A percentile compares a stretch with the other conserved stretches of the same genome.
phyloP scores from a whole-genome alignment of 108 stramenopile genomes.

The Cyclotella choctawhatcheeana region DNA sequence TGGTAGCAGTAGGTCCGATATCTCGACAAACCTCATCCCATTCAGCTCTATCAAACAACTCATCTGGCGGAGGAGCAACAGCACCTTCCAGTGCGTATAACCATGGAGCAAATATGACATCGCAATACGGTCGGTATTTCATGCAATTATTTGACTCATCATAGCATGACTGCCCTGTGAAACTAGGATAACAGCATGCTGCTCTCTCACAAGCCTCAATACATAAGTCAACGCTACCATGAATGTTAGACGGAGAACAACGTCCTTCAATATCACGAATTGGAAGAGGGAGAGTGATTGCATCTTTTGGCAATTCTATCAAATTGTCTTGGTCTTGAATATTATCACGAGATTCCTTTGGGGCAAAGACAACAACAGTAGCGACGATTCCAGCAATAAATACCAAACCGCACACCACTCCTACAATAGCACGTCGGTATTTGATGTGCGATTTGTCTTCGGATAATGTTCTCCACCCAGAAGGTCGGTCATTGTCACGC shows the following conservation, averaged over 20 bases:
- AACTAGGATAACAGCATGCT: constrained; percentile 21
- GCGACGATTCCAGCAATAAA: neutral
- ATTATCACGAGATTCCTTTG: too few relatives aligned
- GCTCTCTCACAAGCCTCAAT: neutral
- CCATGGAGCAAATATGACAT: constrained; percentile 10
- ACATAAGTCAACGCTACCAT: neutral
- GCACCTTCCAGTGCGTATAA: neutral
- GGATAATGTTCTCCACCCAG: neutral
- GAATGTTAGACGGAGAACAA: constrained; percentile 6
- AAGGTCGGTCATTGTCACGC: neutral
- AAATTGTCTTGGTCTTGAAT: neutral
- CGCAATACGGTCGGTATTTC: constrained; percentile 11
- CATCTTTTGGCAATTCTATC: neutral
- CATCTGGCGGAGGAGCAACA: constrained; percentile 4
- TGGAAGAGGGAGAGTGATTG: neutral
- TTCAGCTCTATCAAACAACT: constrained; percentile 4
- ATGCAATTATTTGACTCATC: constrained; percentile 12
- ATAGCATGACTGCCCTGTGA: constrained; percentile 13
- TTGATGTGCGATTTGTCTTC: neutral
- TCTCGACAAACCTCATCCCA: constrained; percentile 15
- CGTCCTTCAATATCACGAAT: constrained; percentile 2
- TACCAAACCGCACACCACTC: neutral
- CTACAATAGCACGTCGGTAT: neutral
- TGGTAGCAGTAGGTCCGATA: neutral
- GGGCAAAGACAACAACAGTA: neutral